These are phyloP conservation scores for Diaporthe sp. DNA, from an alignment of 2,329 filamentous ascomycete genomes.

Conservation along the genomic window DNA sequence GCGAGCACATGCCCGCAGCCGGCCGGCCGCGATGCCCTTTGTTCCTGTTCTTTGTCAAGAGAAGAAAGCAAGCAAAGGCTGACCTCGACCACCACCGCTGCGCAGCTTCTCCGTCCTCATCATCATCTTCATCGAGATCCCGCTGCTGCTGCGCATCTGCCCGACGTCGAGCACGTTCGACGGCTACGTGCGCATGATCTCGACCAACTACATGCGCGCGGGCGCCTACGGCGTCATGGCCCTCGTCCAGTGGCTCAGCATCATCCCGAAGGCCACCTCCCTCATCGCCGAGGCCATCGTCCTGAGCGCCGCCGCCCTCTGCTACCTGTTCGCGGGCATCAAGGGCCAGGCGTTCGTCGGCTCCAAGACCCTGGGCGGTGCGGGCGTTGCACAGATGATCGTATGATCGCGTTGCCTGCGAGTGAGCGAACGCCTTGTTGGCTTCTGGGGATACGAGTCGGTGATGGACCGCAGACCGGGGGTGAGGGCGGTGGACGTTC, in stretches of 20 bases:
- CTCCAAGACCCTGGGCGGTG: conserved; percentile 95
- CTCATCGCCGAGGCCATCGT: conserved; percentile 89
- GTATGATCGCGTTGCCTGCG: conserved; percentile 65
- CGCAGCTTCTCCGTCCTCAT: conserved; percentile 75
- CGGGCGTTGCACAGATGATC: conserved; percentile 97
- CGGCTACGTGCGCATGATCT: conserved; percentile 87
- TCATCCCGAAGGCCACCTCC: conserved; percentile 72
- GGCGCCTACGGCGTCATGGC: conserved; percentile 86
- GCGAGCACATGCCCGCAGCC: neutral
- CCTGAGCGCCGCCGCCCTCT: conserved; percentile 78
- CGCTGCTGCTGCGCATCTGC: conserved; percentile 95
- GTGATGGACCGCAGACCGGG: too few species aligned
- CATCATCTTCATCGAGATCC: conserved; percentile 89
- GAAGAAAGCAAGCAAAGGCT: neutral
- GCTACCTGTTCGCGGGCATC: conserved; percentile 83
- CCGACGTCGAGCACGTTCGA: conserved; percentile 94
- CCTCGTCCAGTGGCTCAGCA: conserved; percentile 84
- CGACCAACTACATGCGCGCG: conserved; percentile 97
- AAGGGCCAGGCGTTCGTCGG: conserved; percentile 89
- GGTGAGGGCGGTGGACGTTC: neutral
- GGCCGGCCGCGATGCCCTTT: neutral
- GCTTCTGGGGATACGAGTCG: neutral
- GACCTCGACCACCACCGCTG: neutral
- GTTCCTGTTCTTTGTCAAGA: neutral
- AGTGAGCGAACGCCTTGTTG: neutral